A percentile compares a stretch with the other conserved stretches of the same genome.
phyloP scores from a whole-genome alignment of 2,329 filamentous ascomycete species.

The Penicillium italicum region DNA sequence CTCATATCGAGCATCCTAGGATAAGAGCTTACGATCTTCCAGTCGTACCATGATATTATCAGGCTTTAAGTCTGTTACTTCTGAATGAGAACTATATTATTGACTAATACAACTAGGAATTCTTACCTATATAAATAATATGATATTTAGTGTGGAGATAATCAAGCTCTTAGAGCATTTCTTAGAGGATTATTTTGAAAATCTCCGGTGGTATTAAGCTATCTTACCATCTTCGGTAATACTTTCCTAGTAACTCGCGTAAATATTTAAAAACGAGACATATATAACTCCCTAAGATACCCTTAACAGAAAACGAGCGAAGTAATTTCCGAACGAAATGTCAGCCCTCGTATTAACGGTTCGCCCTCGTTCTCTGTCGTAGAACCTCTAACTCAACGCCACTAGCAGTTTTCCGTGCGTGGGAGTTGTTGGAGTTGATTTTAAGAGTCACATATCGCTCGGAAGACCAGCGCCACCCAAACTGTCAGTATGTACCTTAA shows the following conservation, averaged over 20 bases:
- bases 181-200: constrained; percentile 34
- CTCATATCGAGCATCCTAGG: constrained; percentile 27
- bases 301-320: constrained; percentile 30
- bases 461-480: constrained; percentile 26
- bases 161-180: constrained; percentile 41
- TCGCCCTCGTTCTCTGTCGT: constrained; percentile 25
- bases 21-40: constrained; percentile 23
- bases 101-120: neutral
- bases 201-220: constrained; percentile 28
- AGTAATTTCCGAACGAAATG: constrained; percentile 29
- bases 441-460: constrained; percentile 35
- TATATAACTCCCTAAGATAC: constrained; percentile 18
- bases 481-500: constrained; percentile 2
- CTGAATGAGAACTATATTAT: constrained; percentile 5
- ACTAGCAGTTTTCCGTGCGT: constrained; percentile 7
- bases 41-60: constrained; percentile 42
- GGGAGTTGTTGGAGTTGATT: constrained; percentile 23
- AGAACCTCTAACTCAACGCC: constrained; percentile 28
- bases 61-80: constrained; percentile 38
- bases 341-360: constrained; percentile 30
- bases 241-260: constrained; percentile 30
- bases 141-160: constrained; percentile 45
- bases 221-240: constrained; percentile 23
- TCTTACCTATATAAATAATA: constrained; percentile 43
- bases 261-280: constrained; percentile 31